Evolutionary conservation across 805 yeast genomes (phyloP).

Genomic region (Nakazawaea ernobii): DNA sequence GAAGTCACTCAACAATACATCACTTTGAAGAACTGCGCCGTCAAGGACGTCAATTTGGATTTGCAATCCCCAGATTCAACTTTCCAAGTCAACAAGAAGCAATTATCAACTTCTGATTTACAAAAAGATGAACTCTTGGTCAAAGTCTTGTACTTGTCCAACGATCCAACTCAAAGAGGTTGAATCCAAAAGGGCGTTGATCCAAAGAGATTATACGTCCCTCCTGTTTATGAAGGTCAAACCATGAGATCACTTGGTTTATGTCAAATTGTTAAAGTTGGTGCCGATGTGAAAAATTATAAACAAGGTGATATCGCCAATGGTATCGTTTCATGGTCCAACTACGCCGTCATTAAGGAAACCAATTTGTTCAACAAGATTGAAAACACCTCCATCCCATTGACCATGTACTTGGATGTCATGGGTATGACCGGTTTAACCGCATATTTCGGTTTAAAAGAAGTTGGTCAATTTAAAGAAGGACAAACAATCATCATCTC

Average conservation of each 20-base stretch:
- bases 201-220: constrained; percentile 26
- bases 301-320: constrained; percentile 38
- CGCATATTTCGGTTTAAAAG: constrained; percentile 50
- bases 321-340: constrained; percentile 40
- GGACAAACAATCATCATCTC: constrained; percentile 46
- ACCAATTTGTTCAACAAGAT: constrained; percentile 24
- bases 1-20: not conserved
- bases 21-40: constrained; percentile 8
- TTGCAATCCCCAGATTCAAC: constrained; percentile 13
- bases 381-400: constrained; percentile 24
- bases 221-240: constrained; percentile 37
- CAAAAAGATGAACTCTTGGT: constrained; percentile 35
- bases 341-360: constrained; percentile 33
- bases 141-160: constrained; percentile 42
- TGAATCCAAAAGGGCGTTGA: constrained; percentile 40
- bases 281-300: constrained; percentile 26
- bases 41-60: constrained; percentile 4
- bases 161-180: constrained; percentile 59
- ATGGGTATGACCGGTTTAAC: constrained; percentile 57
- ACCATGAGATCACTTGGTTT: constrained; percentile 41
- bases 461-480: constrained; percentile 40
- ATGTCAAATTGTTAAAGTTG: constrained; percentile 44
- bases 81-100: constrained; percentile 10
- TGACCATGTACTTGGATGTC: constrained; percentile 39
- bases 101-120: constrained; percentile 1